These are phyloP conservation scores for Ceratonia siliqua DNA, from an alignment of 306 rosid species.

Conservation along the genomic window DNA sequence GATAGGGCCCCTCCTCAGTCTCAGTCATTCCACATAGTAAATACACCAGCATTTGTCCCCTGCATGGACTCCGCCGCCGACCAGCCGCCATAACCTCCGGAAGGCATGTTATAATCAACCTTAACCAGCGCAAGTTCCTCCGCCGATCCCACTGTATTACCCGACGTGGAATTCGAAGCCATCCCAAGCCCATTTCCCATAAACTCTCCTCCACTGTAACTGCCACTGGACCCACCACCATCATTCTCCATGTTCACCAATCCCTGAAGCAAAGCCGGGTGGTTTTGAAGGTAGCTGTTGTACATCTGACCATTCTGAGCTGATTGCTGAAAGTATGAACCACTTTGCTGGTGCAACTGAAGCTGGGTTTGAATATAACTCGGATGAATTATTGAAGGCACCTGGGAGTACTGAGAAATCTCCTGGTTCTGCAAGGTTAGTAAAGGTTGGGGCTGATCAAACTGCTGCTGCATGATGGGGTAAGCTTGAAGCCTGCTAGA, in stretches of 20 bases:
- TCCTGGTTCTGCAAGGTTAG: slow-evolving; percentile 76
- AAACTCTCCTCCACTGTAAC: slow-evolving; percentile 41
- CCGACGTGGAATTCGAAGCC: slow-evolving; percentile 43
- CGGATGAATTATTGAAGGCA: slow-evolving; percentile 56
- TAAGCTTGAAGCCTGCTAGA: slow-evolving; percentile 49
- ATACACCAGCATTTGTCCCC: slow-evolving; percentile 55
- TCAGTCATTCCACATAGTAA: slow-evolving; percentile 84
- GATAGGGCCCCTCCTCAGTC: not conserved
- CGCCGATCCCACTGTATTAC: slow-evolving; percentile 36
- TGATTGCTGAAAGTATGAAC: slow-evolving; percentile 27
- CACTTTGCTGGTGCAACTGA: slow-evolving; percentile 66
- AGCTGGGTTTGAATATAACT: slow-evolving; percentile 82
- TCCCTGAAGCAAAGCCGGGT: slow-evolving; percentile 81
- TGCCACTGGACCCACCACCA: slow-evolving; percentile 39
- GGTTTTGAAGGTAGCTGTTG: slow-evolving; percentile 59
- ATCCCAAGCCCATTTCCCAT: slow-evolving; percentile 48
- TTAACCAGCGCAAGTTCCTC: slow-evolving; percentile 72
- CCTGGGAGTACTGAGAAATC: slow-evolving; percentile 51
- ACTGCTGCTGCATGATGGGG: slow-evolving; percentile 55
- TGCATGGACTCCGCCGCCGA: slow-evolving; percentile 56
- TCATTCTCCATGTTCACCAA: slow-evolving; percentile 64
- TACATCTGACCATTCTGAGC: slow-evolving; percentile 47
- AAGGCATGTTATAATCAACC: slow-evolving; percentile 79
- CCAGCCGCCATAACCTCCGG: slow-evolving; percentile 72
- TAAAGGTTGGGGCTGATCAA: slow-evolving; percentile 51